Evolutionary conservation across 2,329 filamentous ascomycete species (phyloP), one percentile per base, ranked within the genome.

Genomic region (Penicillium palitans): DNA sequence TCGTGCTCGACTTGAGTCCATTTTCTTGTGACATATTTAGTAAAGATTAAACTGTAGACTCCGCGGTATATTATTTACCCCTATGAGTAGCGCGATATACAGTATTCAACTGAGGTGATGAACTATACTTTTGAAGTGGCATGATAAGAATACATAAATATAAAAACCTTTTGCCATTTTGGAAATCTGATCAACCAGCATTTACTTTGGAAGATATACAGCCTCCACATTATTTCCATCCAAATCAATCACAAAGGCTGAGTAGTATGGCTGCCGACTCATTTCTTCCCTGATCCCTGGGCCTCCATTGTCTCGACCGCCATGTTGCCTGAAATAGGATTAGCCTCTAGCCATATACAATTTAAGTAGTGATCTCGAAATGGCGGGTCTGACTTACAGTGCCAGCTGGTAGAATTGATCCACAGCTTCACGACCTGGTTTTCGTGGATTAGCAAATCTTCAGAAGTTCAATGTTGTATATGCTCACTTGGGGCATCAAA

Each of bases 371-470:
- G 12, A 31, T 31, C 12, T 31, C 12, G 12, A 13, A 31, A 13
- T n/a, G 13, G 6, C 13, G 12, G 8, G 6, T n/a, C 9, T 2
- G 42, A 50, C 53, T 55, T 29, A 50, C 45, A 55, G 17, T 13
- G 53, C 53, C 8, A 55, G n/a, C 19, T 42, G 35, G 25, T 55
- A 55, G 19, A 55, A 50, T 27, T 50, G 37, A 55, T 55, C 53
- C 15, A 55, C 53, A 21, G 53, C 53, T 50, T 33, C 45, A 6
- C 21, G 42, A 27, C 35, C 53, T 55, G 3, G 12, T n/a, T 33
- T 33, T 4, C 1, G 21, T 12, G 6, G 19, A 21, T 49, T 27
- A 50, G 27, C 9, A 19, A 35, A 1, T 50, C 10, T 25, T n/a
- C 6, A 12, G 17, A 29, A 17, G 13, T 24, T 13, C 17, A 44